Evolutionary conservation across 2,329 filamentous ascomycete genomes (phyloP).

Genomic region (Penicillium sp.): DNA sequence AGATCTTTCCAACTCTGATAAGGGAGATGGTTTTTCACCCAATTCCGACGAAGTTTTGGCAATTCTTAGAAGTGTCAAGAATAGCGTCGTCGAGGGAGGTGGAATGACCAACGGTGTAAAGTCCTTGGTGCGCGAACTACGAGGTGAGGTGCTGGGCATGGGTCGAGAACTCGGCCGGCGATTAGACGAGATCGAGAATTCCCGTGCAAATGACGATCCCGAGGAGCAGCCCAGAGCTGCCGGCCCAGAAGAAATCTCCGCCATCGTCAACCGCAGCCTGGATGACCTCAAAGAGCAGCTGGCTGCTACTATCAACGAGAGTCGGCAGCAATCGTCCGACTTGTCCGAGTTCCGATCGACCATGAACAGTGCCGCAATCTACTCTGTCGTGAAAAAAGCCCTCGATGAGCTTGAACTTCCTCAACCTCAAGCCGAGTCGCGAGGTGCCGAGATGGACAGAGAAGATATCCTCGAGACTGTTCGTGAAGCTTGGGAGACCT

Average conservation of each 20-base stretch:
- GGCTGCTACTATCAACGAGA: slow-evolving; percentile 73
- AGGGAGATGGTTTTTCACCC: slow-evolving; percentile 13
- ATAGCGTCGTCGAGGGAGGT: slow-evolving; percentile 83
- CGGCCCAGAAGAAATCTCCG: slow-evolving; percentile 68
- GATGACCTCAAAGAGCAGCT: slow-evolving; percentile 81
- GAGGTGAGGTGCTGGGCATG: slow-evolving; percentile 92
- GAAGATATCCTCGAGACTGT: slow-evolving; percentile 86
- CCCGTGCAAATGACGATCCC: slow-evolving; percentile 44
- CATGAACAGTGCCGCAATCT: slow-evolving; percentile 80
- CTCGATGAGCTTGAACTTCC: slow-evolving; percentile 57
- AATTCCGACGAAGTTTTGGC: slow-evolving; percentile 67
- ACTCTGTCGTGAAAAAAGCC: slow-evolving; percentile 77
- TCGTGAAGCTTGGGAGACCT: slow-evolving; percentile 86
- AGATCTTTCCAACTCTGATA: slow-evolving; percentile 25
- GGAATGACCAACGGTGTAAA: slow-evolving; percentile 91
- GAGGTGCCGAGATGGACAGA: slow-evolving; percentile 58
- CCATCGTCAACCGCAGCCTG: slow-evolving; percentile 76
- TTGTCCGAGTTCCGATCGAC: slow-evolving; percentile 61
- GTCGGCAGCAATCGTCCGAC: slow-evolving; percentile 65
- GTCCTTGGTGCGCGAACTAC: slow-evolving; percentile 79
- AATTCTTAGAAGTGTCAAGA: slow-evolving; percentile 82
- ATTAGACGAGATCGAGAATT: slow-evolving; percentile 59
- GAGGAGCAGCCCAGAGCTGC: slow-evolving; percentile 48
- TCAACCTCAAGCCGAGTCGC: slow-evolving; percentile 56
- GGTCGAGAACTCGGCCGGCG: slow-evolving; percentile 84